Base-by-base conservation (phyloP, 2,329 filamentous ascomycete genomes). In the Aspergillus novofumigatus region DNA sequence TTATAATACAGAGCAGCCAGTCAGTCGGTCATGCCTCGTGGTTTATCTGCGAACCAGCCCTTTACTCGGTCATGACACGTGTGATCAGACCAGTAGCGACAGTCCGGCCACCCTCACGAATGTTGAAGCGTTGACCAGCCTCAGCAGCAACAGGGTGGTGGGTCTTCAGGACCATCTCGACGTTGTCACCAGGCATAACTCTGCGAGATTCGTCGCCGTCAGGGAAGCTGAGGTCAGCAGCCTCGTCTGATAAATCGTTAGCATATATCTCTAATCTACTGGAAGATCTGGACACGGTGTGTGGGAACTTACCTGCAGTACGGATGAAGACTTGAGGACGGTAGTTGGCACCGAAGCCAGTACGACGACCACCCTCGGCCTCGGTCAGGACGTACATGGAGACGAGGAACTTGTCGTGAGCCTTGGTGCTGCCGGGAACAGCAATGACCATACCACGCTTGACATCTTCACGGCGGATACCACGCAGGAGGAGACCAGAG, bases 101-200 rank as follows among this genome's bases (percentile, higher is more conserved):
- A 59, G 90, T 94, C 68, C 91, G 86, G 69, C 93, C 92, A 81
- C 94, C 94, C 83, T 99, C 94, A 78, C 94, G 91, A 74, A 99
- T 87, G 83, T 97, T 99, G 86, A 99, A 94, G 70, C 94, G 90
- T 82, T 97, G 91, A 68, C 94, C 93, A 62, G 85, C 80, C 81
- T 99, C 94, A 62, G 97, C 79, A 59, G 93, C 93, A 70, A 95
- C 85, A 62, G 93, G 91, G 78, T 89, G 82, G 78, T 91, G 86
- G 72, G 96, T 87, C 69, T 88, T 86, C 75, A 92, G 89, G 64
- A 94, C 81, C 92, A 99, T 97, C 83, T 99, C 94, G 66, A 96
- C 86, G 79, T 99, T 99, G 85, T 99, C 94, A 77, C 94, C 94
- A 53, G 94, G 94, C 92, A 96, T 95, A 77, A 97, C 88, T 81